Base-by-base conservation (phyloP, 148 eudicot species). In the Persicaria maculosa region DNA sequence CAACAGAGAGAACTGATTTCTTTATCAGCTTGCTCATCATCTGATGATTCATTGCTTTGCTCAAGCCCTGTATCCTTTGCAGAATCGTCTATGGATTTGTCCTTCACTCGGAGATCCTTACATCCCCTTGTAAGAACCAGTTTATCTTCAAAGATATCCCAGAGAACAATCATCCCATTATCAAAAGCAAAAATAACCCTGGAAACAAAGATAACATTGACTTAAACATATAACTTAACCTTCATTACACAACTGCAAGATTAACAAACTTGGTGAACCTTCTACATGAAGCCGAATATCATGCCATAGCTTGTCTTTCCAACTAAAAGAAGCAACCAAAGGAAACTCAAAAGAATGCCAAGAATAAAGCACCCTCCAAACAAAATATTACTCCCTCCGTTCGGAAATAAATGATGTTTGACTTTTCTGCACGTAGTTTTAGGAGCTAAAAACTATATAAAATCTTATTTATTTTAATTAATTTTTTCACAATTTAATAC, bases 1-100 rank as follows among this genome's bases (percentile, higher is more conserved):
- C 99, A 96, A 78, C 97, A 92, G 12, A 90, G 89, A 77, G 97
- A 82, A 74, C 89, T 85, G 68, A 96, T 92, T 73, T 92, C 99
- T 80, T 92, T 96, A 74, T 89, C 94, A 64, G 58, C 81, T 59
- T 85, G 81, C 77, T 88, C 93, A 70, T 70, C 52, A 45, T 77
- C 86, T 72, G 79, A 76, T 68, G 74, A 22, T 77, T 82, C 74
- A 77, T 78, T 72, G 19, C 72, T 71, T 44, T 52, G 81, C 20
- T 83, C 86, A 74, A 72, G 81, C 77, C 54, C 78, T 52, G 53
- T 31, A 67, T 77, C 79, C 57, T 80, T 79, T 67, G 77, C 76
- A 74, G 82, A 86, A 40, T 65, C 75, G 55, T 81, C 72, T 14
- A 76, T 71, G 3, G 74, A 22, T 15, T 73, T 80, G n/a, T 77